Evolutionary conservation across 1,139 yeast genomes (phyloP), one percentile per base, ranked within the genome.

Genomic region (Geotrichum aggregatum): DNA sequence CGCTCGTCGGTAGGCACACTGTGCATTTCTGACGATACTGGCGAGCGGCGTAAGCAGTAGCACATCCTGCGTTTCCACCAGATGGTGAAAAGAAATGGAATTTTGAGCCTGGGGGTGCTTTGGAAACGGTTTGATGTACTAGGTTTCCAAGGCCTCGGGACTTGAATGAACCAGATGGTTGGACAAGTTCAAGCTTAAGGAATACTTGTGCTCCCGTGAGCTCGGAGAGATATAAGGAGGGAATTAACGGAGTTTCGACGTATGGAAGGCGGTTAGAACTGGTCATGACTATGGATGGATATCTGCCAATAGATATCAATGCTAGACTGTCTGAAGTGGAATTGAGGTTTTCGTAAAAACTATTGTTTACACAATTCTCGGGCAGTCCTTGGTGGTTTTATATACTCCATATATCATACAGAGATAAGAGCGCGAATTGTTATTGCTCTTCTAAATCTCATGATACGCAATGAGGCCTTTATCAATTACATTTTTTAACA

Each of bases 51-150:
- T 76, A 76, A 0, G 88, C 87, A 3, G 87, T 86, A 1, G 89
- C 91, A 50, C 81, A 72, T 0, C 91, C 91, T 0, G 92, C 92
- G 63, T 84, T 84, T 0, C 92, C 91, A n/a, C 91, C 92, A 19
- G 87, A 81, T 13, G 87, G 82, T 1, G 85, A 76, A 61, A 77
- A 79, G 24, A 83, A 82, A 30, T 76, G 77, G 34, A 78, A 73
- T 45, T 66, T 62, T 22, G 62, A 58, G 4, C 53, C 65, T 16
- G 57, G 58, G 10, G 49, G 47, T 2, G 46, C 26, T 10, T 35
- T 48, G 16, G 52, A 35, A 24, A 67, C 56, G 0, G 68, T 64
- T 45, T 63, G 60, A 50, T 63, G 57, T 21, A 70, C 69, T 21
- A 68, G 63, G 54, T 66, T 61, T 11, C 73, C 72, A 13, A 70